A percentile compares a stretch with the other conserved stretches of the same genome.
Evolutionary conservation across 1,284 basidiomycete species (phyloP).

Genomic region (Porodaedalea pini): DNA sequence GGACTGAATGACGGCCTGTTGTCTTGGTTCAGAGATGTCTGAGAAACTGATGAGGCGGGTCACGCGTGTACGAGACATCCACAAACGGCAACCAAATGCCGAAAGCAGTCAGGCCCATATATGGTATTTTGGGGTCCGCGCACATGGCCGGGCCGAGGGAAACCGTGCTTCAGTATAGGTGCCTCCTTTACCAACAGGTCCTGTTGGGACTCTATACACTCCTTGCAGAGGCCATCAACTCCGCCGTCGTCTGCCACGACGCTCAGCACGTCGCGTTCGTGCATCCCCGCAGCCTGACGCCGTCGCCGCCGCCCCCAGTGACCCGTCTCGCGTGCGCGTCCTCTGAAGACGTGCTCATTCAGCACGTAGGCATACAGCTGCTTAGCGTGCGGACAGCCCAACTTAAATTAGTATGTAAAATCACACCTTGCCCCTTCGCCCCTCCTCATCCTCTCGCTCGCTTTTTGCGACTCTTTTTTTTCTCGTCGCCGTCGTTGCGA

Average conservation of each 20-base stretch:
- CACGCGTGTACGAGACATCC: neutral
- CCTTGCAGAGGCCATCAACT: neutral
- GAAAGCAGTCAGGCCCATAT: neutral
- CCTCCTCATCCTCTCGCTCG: constrained; percentile 13
- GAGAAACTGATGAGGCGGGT: neutral
- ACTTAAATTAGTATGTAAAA: constrained; percentile 19
- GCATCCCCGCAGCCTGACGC: neutral
- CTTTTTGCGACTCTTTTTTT: constrained; percentile 6
- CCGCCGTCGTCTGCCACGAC: neutral
- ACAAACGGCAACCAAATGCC: neutral
- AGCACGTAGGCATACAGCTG: constrained; percentile 4
- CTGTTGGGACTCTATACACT: neutral
- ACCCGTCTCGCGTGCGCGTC: neutral
- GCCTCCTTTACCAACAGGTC: too few species aligned
- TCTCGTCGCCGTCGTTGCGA: neutral
- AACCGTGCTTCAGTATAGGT: neutral
- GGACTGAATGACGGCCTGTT: neutral
- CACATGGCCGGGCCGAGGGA: constrained; percentile 5
- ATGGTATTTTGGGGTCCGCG: neutral
- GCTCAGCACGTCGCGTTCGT: neutral
- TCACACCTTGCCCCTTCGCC: constrained; percentile 20
- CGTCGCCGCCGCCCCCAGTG: neutral
- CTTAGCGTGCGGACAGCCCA: constrained; percentile 10
- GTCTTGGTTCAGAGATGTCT: neutral
- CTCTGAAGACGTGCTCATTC: neutral